Evolutionary conservation across 2,329 filamentous ascomycete genomes (phyloP), one percentile per base, ranked within the genome.

Genomic region (Pseudodiploospora longispora): DNA sequence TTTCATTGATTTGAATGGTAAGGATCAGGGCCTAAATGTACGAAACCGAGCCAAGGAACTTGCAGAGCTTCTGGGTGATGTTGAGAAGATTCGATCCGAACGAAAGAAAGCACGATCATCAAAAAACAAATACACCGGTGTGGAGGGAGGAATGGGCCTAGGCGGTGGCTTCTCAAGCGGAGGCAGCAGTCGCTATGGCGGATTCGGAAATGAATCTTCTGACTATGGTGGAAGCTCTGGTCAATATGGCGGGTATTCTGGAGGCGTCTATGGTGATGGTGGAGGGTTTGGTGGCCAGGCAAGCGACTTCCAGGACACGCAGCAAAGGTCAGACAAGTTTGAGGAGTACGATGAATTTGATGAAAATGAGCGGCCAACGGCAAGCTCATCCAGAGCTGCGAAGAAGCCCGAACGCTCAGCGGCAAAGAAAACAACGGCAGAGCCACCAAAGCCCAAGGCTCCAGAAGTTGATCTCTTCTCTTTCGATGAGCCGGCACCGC

Each of bases 321-420:
- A 54, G 9, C 50, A 71, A 55, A 70, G 82, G 46, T 71, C 75
- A 44, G 89, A 94, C 52, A 79, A 83, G 52, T 98, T 96, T 55
- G 91, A 97, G 55, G 93, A 96, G 65, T 98, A 98, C 58, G 90
- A 98, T 60, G 93, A 98, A 65, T 91, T 84, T 57, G 91, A 97
- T 44, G 93, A 95, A 57, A 87, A 76, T 35, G 67, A 72, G 31
- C 59, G 66, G 43, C 69, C 69, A 27, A 57, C 63, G 1, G 56
- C 62, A 41, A 69, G 76, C 47, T 66, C 78, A 27, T 68, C 70
- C 31, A 78, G 72, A 55, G 66, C 48, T 35, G 47, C 60, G 7
- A 60, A 59, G 49, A 55, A 55, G 47, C 54, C 63, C 5, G 64
- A 66, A 43, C 58, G 52, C 12, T 51, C 55, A 12, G 52, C 56